These are phyloP conservation scores for Escallonia herrerae DNA, from an alignment of 129 eudicot species.

Conservation along the genomic window DNA sequence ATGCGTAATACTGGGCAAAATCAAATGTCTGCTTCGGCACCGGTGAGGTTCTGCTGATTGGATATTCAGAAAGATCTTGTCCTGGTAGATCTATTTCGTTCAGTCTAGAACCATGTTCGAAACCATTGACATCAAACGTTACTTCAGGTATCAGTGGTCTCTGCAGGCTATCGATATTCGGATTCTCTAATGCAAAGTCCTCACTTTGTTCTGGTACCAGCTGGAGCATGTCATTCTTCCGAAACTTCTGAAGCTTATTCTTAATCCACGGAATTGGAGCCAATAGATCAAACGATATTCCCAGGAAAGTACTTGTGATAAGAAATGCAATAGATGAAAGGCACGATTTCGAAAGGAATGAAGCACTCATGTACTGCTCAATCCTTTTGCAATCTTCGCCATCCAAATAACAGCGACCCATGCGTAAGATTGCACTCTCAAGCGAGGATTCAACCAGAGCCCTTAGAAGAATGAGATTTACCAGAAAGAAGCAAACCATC, in stretches of 20 bases:
- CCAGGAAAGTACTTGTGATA: constrained; percentile 84
- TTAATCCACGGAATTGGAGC: constrained; percentile 99
- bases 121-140: constrained; percentile 13
- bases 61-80: constrained; percentile 73
- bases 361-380: constrained; percentile 81
- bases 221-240: constrained; percentile 92
- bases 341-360: constrained; percentile 86
- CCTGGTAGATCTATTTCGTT: constrained; percentile 45
- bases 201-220: constrained; percentile 85
- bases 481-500: constrained; percentile 94
- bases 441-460: constrained; percentile 87
- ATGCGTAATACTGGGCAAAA: constrained; percentile 95
- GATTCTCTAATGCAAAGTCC: constrained; percentile 63
- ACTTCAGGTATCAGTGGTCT: constrained; percentile 56
- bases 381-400: constrained; percentile 98
- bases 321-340: constrained; percentile 91
- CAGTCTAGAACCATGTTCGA: constrained; percentile 4
- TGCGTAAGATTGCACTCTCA: constrained; percentile 65
- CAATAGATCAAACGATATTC: constrained; percentile 79
- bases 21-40: constrained; percentile 94
- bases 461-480: constrained; percentile 83
- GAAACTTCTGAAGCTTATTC: constrained; percentile 62
- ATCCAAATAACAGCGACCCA: constrained; percentile 96
- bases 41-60: constrained; percentile 90
- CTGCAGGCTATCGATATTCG: constrained; percentile 50